Base-by-base conservation (phyloP, 2,329 filamentous ascomycete genomes). In the Xylariales sp. region DNA sequence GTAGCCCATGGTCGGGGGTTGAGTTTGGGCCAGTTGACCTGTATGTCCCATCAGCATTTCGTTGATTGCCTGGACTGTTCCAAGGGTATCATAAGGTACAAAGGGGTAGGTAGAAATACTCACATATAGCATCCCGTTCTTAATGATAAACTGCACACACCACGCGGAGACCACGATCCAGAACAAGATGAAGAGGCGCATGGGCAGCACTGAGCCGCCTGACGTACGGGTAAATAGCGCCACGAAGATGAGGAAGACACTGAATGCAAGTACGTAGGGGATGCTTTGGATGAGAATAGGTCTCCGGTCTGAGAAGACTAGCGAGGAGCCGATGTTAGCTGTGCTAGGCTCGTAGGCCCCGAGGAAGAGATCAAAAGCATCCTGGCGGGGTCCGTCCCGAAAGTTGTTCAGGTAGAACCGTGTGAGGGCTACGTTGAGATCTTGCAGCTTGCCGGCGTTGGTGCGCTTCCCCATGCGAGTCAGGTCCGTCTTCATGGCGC, bases 21-120 rank as follows among this genome's bases (percentile, higher is more conserved):
- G 35, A 98, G 78, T 60, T 95, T 96, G 8, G 93, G 93, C 93
- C 94, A 98, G 67, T 96, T 97, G 52, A 96, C 90, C 89, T 95
- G 47, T 32, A 38, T 33, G n/a, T 10, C 3, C 36, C 36, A 44
- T 59, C 44, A 59, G 50, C 42, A 48, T 25, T n/a, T 18, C 4
- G n/a, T n/a, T n/a, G n/a, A n/a, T n/a, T n/a, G n/a, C n/a, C n/a
- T n/a, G n/a, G n/a, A n/a, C n/a, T n/a, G n/a, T n/a, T n/a, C n/a
- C n/a, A n/a, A n/a, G n/a, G n/a, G n/a, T n/a, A n/a, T n/a, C n/a
- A n/a, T n/a, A n/a, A n/a, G n/a, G n/a, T n/a, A n/a, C n/a, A n/a
- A n/a, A n/a, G n/a, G n/a, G n/a, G n/a, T n/a, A n/a, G n/a, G n/a
- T n/a, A 9, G 36, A 5, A 32, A 20, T 33, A 81, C 88, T 77